These are phyloP conservation scores for Xylaria sp. DNA, from an alignment of 2,329 filamentous ascomycete genomes.

Conservation along the genomic window DNA sequence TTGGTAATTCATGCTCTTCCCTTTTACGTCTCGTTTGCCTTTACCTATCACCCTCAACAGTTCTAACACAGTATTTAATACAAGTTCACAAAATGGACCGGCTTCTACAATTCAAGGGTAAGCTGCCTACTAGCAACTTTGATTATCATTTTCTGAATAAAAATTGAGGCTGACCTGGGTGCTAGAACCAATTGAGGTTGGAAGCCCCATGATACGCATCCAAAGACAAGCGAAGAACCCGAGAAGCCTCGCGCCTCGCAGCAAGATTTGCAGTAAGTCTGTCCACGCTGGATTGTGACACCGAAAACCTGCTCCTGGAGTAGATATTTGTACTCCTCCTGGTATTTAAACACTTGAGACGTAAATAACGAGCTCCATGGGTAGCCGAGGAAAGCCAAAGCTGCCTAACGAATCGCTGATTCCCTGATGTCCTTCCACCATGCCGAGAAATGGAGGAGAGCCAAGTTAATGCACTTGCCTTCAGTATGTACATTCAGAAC, in stretches of 20 bases:
- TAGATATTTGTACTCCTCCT: background rate
- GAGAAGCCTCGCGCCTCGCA: slow-evolving; percentile 12
- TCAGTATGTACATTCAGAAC: slow-evolving; percentile 20
- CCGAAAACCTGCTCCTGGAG: background rate
- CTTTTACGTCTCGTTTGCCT: background rate
- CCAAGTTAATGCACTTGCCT: background rate
- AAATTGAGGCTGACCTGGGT: background rate
- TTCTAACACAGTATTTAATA: background rate
- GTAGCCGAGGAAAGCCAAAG: slow-evolving; percentile 26
- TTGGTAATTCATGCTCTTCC: background rate
- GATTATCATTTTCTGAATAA: background rate
- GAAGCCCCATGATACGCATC: background rate
- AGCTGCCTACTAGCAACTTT: background rate
- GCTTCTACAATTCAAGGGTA: slow-evolving; percentile 12
- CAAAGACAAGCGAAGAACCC: slow-evolving; percentile 4
- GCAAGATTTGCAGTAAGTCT: slow-evolving; percentile 31
- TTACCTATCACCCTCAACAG: background rate
- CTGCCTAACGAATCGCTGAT: slow-evolving; percentile 14
- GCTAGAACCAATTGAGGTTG: background rate
- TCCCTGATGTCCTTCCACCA: slow-evolving; percentile 16
- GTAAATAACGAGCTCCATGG: slow-evolving; percentile 6
- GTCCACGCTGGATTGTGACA: too few species aligned
- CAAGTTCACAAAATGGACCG: slow-evolving; percentile 8
- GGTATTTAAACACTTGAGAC: background rate
- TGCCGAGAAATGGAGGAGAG: background rate